phyloP scores from a whole-genome alignment of 208 protist species.

The Phytomonas serpens region DNA sequence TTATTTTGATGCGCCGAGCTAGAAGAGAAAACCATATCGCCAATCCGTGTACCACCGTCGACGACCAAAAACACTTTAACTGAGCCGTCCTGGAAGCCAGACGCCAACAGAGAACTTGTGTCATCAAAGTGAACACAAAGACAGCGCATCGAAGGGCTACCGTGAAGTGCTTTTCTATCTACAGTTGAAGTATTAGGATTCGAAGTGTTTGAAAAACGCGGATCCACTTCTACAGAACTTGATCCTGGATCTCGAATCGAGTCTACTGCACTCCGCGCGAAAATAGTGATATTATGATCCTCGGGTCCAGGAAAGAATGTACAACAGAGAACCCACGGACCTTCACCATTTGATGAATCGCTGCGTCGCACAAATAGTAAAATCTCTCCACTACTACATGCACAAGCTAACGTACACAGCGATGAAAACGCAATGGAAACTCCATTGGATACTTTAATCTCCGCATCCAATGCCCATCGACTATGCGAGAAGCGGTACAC shows the following conservation, averaged over 20 bases:
- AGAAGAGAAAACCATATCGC: conserved; percentile 23
- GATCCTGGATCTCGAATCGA: neutral
- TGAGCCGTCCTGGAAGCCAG: conserved; percentile 34
- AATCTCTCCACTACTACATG: conserved; percentile 17
- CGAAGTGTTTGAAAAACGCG: neutral
- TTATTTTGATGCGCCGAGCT: neutral
- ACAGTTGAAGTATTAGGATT: neutral
- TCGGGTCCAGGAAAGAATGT: neutral
- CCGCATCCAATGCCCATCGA: conserved; percentile 60
- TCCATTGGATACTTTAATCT: conserved; percentile 37
- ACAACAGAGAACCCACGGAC: neutral
- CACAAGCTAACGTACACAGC: conserved; percentile 65
- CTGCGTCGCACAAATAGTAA: conserved; percentile 1
- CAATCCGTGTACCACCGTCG: conserved; percentile 24
- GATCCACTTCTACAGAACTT: neutral
- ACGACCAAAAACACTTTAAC: conserved; percentile 45
- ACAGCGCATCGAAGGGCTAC: neutral
- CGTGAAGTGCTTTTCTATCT: neutral
- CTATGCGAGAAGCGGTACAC: conserved; percentile 78
- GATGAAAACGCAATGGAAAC: conserved; percentile 49
- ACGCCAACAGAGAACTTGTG: conserved; percentile 49
- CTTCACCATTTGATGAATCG: neutral
- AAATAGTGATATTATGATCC: neutral
- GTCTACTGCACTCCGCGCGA: neutral
- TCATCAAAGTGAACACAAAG: conserved; percentile 58